Evolutionary conservation across 352 stramenopile species (phyloP).

Genomic region (Phytopythium litorale): DNA sequence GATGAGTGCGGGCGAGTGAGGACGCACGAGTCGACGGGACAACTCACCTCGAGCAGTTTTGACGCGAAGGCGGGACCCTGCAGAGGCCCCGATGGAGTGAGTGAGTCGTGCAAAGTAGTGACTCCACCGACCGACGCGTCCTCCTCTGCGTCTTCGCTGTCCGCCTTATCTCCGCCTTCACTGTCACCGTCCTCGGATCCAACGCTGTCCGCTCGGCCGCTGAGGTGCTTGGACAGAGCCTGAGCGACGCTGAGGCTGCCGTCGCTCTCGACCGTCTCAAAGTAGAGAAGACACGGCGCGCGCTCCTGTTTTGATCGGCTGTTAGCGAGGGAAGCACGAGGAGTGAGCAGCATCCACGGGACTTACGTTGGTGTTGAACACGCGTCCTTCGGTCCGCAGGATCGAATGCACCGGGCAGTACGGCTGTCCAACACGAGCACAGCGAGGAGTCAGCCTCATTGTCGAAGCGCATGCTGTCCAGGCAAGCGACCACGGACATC

Average conservation of each 20-base stretch:
- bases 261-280: constrained; percentile 52
- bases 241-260: constrained; percentile 53
- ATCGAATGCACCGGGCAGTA: constrained; percentile 64
- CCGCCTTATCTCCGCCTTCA: constrained; percentile 5
- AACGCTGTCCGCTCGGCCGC: constrained; percentile 27
- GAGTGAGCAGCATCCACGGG: background rate
- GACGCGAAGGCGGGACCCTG: constrained; percentile 20
- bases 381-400: constrained; percentile 57
- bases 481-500: constrained; percentile 31
- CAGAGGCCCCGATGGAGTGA: background rate
- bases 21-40: background rate
- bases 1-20: background rate
- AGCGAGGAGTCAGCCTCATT: background rate
- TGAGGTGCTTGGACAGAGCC: constrained; percentile 57
- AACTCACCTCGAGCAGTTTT: constrained; percentile 22
- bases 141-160: background rate
- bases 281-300: constrained; percentile 70
- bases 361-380: constrained; percentile 77
- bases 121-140: background rate
- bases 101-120: constrained; percentile 6
- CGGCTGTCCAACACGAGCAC: constrained; percentile 16
- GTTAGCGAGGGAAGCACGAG: background rate
- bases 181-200: constrained; percentile 1
- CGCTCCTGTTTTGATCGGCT: constrained; percentile 36
- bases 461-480: background rate